Evolutionary conservation across 1,139 yeast species (phyloP), one percentile per base, ranked within the genome.

Genomic region (Magnusiomyces magnusii): DNA sequence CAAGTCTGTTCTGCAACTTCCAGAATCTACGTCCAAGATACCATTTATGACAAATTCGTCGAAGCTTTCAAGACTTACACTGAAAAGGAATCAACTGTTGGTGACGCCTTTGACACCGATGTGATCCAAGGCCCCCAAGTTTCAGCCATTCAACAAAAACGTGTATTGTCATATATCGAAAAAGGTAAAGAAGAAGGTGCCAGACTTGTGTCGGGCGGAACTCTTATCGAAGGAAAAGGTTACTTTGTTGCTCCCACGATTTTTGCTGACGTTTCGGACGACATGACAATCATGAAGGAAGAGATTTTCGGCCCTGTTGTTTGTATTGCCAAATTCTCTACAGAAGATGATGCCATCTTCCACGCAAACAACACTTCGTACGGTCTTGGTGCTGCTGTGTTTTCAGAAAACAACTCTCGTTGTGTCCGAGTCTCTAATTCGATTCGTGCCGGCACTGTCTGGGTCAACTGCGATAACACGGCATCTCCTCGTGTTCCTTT

Each of bases 241-340:
- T 85, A 72, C 76, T 86, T 81, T 68, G 73, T 86, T 62, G 76
- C 80, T 71, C 91, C 92, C 71, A 86, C 92, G 53, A 78, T 86
- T 61, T 85, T 86, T 66, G 80, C 83, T 63, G 83, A 84, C 68
- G 89, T 84, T 62, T 75, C 71, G 49, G 85, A 81, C 68, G 76
- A 80, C 64, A 83, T 83, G 86, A 75, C 74, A 68, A 84, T 86
- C 68, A 84, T 83, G 63, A 79, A 75, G 71, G 89, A 85, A 66
- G 91, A 85, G 73, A 88, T 88, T 65, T 88, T 88, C 68, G 96
- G 96, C 34, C 96, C 96, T n/a, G 95, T 88, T 56, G 89, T 86
- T 53, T 81, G 89, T 23, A 76, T 86, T 55, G 77, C 85, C 63
- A 84, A 83, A 71, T 89, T 89, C 74, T 75, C 76, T 59, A 81